phyloP scores from a whole-genome alignment of 1,284 basidiomycete species.

The Cutaneotrichosporon sp. region DNA sequence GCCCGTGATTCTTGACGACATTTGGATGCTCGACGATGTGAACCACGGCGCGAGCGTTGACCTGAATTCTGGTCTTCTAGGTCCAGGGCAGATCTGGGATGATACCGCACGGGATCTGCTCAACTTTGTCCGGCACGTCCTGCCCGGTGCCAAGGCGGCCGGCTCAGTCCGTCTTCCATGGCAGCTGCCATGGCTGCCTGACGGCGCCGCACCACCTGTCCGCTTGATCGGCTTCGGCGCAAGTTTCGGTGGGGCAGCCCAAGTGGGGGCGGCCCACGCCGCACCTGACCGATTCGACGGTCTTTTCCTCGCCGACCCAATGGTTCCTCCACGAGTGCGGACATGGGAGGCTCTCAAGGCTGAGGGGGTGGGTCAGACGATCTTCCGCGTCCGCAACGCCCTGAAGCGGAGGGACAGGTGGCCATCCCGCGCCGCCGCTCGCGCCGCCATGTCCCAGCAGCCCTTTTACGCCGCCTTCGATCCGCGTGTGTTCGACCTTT shows the following conservation, averaged over 20 bases:
- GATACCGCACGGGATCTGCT: conserved; percentile 47
- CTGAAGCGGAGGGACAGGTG: conserved; percentile 13
- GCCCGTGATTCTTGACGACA: conserved; percentile 57
- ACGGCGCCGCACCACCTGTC: conserved; percentile 2
- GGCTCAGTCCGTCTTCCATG: no score
- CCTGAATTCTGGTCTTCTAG: conserved; percentile 58
- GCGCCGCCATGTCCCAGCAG: background rate
- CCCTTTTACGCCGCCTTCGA: conserved; percentile 9
- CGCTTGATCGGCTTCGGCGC: conserved; percentile 49
- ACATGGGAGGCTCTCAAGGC: background rate
- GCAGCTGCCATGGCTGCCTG: conserved; percentile 9
- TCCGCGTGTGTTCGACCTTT: conserved; percentile 47
- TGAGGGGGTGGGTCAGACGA: background rate
- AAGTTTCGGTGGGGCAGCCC: conserved; percentile 62
- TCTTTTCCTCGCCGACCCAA: conserved; percentile 61
- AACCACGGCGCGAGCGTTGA: conserved; percentile 70
- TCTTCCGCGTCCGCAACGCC: conserved; percentile 5
- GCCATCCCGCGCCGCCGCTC: conserved; percentile 2
- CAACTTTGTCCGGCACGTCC: conserved; percentile 48
- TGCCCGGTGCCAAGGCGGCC: conserved; percentile 38
- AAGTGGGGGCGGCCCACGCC: background rate
- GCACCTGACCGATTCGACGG: conserved; percentile 8
- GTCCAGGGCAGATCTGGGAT: conserved; percentile 34
- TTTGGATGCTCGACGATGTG: conserved; percentile 71
- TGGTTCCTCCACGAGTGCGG: conserved; percentile 8